Base-by-base conservation (phyloP, 2,329 filamentous ascomycete species). In the Hypoxylon sp. region DNA sequence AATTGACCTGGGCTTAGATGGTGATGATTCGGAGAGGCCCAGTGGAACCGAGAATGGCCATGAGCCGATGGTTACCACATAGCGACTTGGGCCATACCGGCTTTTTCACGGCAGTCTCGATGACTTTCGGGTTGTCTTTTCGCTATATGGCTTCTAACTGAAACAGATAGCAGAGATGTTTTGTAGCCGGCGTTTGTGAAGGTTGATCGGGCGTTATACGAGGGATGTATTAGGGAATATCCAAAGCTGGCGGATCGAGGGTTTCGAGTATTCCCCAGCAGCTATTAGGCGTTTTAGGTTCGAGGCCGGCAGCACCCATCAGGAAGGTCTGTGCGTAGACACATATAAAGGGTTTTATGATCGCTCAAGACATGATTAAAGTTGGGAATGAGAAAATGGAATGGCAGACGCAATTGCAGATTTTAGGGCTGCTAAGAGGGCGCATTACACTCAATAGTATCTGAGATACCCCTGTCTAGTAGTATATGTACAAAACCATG, bases 41-140 rank as follows among this genome's bases (percentile, higher is more conserved):
- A 57, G 70, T 62, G 60, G 66, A 14, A 67, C 75, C 30, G 79
- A 83, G 46, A 83, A 83, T 62, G 82, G 82, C 9, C 82, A 83
- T 52, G 75, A 77, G 67, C 79, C 82, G 5, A 87, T 87, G 85
- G 80, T 86, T 68, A 87, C 83, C 65, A 84, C 80, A 53, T 87
- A 76, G 80, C 30, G 32, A 38, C n/a, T 43, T 49, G 49, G 32
- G 13, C 38, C 7, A 43, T 5, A n/a, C 41, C 48, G 25, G 11
- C 17, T 28, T 45, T 60, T 60, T 17, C 21, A 3, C 30, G 43
- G 55, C 30, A 58, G 55, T 38, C 55, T 58, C 32, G 32, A 58
- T 28, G 41, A 58, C 11, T 58, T 49, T 25, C 13, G 30, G 5
- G 19, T 45, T 21, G 41, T 17, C 17, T 57, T 38, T 21, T 49